A percentile compares a stretch with the other conserved stretches of the same genome.
Conservation (phyloP, 129 eudicot genomes). For the Pittosporum tobira region DNA sequence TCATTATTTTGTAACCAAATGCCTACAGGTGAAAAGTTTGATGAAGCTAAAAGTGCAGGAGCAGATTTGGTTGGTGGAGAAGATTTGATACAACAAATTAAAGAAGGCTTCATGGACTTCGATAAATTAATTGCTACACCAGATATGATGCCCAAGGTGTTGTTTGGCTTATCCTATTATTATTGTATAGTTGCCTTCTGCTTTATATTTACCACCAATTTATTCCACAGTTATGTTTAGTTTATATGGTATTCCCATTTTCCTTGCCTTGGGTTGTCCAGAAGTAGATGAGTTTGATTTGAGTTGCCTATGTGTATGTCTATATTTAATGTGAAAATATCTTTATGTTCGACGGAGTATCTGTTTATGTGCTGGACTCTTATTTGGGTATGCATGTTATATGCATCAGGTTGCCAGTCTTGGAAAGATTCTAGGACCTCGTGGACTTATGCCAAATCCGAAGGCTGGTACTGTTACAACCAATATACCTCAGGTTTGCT, state of each 20-base stretch:
- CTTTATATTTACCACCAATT: not conserved
- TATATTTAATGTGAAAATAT: not conserved
- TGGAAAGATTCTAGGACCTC: slow-evolving; percentile 84
- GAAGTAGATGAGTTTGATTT: not conserved
- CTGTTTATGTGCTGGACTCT: not conserved
- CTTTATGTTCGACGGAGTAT: not conserved
- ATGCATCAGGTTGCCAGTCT: slow-evolving; percentile 69
- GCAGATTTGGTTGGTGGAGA: slow-evolving; percentile 97
- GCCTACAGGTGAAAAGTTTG: slow-evolving; percentile 79
- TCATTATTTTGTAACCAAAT: not conserved
- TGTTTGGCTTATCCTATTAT: not conserved
- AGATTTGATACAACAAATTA: slow-evolving; percentile 80
- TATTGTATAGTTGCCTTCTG: not conserved
- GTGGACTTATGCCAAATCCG: slow-evolving; percentile 99
- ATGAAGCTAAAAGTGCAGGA: slow-evolving; percentile 93
- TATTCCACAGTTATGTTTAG: too few relatives aligned
- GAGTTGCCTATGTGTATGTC: not conserved
- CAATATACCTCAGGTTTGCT: slow-evolving; percentile 66
- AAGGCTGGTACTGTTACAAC: slow-evolving; percentile 96
- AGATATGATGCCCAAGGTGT: slow-evolving; percentile 99
- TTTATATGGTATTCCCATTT: too few relatives aligned
- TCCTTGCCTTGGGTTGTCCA: not conserved
- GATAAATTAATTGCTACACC: slow-evolving; percentile 94
- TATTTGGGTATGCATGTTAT: not conserved
- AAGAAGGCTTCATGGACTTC: slow-evolving; percentile 90